Base-by-base conservation (phyloP, 2,329 filamentous ascomycete genomes). In the Penicillium capsulatum region DNA sequence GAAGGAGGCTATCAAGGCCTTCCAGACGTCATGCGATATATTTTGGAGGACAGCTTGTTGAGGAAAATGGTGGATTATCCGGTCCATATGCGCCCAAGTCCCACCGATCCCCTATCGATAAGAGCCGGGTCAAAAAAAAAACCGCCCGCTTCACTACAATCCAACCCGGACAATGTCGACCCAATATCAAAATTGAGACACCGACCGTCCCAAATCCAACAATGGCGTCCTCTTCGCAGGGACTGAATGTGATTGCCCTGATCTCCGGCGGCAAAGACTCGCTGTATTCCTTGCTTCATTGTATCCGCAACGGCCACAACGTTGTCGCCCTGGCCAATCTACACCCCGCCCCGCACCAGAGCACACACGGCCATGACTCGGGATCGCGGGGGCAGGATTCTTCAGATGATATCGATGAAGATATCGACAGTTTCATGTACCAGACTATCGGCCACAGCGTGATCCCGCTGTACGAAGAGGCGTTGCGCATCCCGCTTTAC, bases 381-480 rank as follows among this genome's bases (percentile, higher is more conserved):
- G 19, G 19, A n/a, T n/a, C n/a, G 14, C 15, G 16, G n/a, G 3
- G 10, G 13, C 15, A 26, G 26, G 20, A 33, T 9, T 31, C 7
- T 29, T 40, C 53, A 32, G 52, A 45, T 8, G 61, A 24, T 4
- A 11, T 10, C 8, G 70, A 61, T 47, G 68, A 75, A 40, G 86
- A 97, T 63, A 75, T 94, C 54, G 88, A 98, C 66, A 96, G 90
- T 70, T 97, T 92, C 80, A 98, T 98, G 92, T 98, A 97, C 72
- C 92, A 98, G 72, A 98, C 92, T 3, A 86, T 96, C 44, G 92
- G 92, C 9, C 88, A 97, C 66, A 76, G 80, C 42, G 72, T 96
- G 13, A 83, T 97, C 41, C 88, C 90, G 2, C 75, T 95, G 11
- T 97, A 96, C 61, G 81, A 83, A 44, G 66, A 77, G 33, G 89